Evolutionary conservation across 345 rosid genomes (phyloP), one percentile per base, ranked within the genome.

Genomic region (Anacardium occidentale): DNA sequence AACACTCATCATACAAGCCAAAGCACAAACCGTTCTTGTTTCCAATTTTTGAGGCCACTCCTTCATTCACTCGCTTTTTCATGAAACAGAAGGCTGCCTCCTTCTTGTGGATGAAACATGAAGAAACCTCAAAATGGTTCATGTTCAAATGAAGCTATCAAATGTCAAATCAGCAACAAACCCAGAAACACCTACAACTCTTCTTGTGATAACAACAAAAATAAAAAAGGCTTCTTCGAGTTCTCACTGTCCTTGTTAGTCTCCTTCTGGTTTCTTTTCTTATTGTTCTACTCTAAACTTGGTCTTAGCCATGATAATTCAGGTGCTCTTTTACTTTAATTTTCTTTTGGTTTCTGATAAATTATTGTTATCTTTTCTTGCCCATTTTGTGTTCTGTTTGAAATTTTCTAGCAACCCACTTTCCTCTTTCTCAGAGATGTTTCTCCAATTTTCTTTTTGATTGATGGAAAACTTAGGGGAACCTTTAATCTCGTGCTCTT

Each of bases 241-340:
- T 86, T 85, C 20, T 88, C 92, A 29, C 61, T 87, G 76, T 79
- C 90, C 17, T 66, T 91, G 69, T 80, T 88, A 51, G 67, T 91
- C 77, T 75, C 87, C 0, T 88, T 87, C 12, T 91, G 93, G 93
- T 87, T 83, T 70, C 82, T 86, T 74, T 81, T 90, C 74, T 85
- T 89, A 80, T 82, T 89, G 48, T 77, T 88, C 63, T 83, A 83
- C 78, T 78, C 86, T 60, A 71, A 83, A 64, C 90, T 90, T 60
- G 96, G 91, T 74, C 89, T 72, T 59, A 68, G 91, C 90, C 91
- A 87, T 60, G 79, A 84, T 14, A 79, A 80, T 66, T 84, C 81
- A 85, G 95, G 95, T 90, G 73, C 63, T 60, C 45, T 18, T 29
- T 52, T 53, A n/a, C 42, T 42, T 50, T 52, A 12, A 37, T 14